These are phyloP conservation scores for Aspergillus intermedius DNA, from an alignment of 2,329 filamentous ascomycete genomes.

Conservation along the genomic window DNA sequence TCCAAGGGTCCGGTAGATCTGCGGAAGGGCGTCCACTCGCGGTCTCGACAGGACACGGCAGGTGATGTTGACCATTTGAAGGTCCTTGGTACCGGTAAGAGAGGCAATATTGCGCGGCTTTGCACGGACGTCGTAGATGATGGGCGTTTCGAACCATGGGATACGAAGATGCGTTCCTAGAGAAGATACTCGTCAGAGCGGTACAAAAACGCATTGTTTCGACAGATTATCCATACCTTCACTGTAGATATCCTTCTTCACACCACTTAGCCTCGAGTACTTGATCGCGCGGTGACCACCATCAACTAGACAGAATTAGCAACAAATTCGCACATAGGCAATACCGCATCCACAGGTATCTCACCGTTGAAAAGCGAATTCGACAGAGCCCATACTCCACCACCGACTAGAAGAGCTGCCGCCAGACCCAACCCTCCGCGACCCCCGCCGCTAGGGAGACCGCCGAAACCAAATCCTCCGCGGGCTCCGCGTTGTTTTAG, in stretches of 20 bases:
- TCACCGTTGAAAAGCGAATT: conserved; percentile 65
- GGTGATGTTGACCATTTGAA: conserved; percentile 99
- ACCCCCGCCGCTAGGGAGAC: conserved; percentile 50
- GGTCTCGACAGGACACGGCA: conserved; percentile 96
- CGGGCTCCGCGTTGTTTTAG: conserved; percentile 48
- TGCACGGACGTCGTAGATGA: conserved; percentile 96
- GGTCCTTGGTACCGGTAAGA: conserved; percentile 94
- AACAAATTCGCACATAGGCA: neutral
- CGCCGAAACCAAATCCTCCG: conserved; percentile 41
- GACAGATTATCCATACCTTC: conserved; percentile 59
- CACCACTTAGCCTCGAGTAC: conserved; percentile 85
- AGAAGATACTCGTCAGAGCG: conserved; percentile 1
- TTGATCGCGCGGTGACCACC: conserved; percentile 99
- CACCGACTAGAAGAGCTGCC: conserved; percentile 48
- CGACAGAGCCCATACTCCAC: conserved; percentile 36
- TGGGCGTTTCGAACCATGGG: conserved; percentile 94
- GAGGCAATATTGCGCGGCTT: conserved; percentile 96
- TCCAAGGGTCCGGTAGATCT: conserved; percentile 94
- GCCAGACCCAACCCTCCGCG: conserved; percentile 50
- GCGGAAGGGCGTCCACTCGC: conserved; percentile 77
- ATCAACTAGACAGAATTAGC: conserved; percentile 57
- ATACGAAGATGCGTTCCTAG: conserved; percentile 85
- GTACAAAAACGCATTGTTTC: neutral
- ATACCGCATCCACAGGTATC: conserved; percentile 3
- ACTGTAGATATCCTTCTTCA: conserved; percentile 89